A percentile compares a stretch with the other conserved stretches of the same genome.
Evolutionary conservation across 2,329 filamentous ascomycete genomes (phyloP).

Genomic region (Rhynchosporium secalis): DNA sequence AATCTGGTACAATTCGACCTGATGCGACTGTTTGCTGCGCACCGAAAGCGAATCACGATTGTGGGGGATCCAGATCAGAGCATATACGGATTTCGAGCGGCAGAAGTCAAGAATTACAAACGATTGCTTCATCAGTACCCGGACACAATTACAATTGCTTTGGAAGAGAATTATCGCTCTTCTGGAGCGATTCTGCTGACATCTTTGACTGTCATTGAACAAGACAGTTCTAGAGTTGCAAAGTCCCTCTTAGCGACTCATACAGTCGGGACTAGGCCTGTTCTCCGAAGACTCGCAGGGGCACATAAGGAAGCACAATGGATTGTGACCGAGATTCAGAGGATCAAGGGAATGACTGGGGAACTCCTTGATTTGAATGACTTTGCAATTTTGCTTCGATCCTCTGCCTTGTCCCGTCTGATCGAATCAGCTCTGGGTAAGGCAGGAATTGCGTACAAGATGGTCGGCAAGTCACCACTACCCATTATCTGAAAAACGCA

Average conservation of each 20-base stretch:
- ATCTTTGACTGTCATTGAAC: conserved; percentile 84
- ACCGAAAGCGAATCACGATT: conserved; percentile 77
- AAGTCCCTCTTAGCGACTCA: conserved; percentile 82
- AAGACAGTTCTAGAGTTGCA: conserved; percentile 77
- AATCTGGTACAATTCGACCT: conserved; percentile 94
- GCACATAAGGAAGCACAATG: conserved; percentile 77
- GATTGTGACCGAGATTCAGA: conserved; percentile 82
- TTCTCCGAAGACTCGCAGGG: conserved; percentile 72
- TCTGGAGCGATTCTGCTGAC: conserved; percentile 79
- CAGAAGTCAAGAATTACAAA: conserved; percentile 84
- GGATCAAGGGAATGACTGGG: conserved; percentile 70
- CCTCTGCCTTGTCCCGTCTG: conserved; percentile 77
- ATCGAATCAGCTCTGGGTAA: conserved; percentile 82
- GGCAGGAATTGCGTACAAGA: conserved; percentile 81
- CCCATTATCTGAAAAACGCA: not conserved
- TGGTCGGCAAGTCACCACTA: conserved; percentile 64
- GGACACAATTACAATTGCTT: conserved; percentile 75
- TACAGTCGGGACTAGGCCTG: conserved; percentile 74
- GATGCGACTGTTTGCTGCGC: conserved; percentile 82
- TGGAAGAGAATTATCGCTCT: conserved; percentile 94
- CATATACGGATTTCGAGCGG: conserved; percentile 94
- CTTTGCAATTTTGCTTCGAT: conserved; percentile 83
- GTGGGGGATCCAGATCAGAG: conserved; percentile 97
- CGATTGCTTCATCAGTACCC: conserved; percentile 76
- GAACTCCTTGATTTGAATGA: conserved; percentile 72